A percentile compares a stretch with the other conserved stretches of the same genome.
Conservation (phyloP, 345 rosid genomes). For the Tarenaya hassleriana region DNA sequence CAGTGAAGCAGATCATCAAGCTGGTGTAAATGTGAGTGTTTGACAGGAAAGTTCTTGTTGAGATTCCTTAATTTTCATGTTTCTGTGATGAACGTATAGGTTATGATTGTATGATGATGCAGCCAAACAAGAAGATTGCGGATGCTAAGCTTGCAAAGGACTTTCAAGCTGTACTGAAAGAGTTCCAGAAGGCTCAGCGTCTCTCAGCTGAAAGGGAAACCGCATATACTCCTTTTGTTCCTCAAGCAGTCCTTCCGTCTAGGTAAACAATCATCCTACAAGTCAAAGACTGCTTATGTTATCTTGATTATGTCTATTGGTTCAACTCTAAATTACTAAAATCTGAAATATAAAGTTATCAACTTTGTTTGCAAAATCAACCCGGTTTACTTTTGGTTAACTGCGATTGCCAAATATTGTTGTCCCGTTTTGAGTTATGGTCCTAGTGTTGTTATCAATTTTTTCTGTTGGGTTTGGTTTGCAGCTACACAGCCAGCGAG, state of each 20-base stretch:
- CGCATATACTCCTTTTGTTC: constrained; percentile 31
- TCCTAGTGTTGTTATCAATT: no score
- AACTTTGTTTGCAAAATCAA: no score
- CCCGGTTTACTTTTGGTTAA: no score
- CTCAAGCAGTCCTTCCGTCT: constrained; percentile 33
- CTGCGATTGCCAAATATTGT: no score
- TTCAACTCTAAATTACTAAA: no score
- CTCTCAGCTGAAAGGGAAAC: constrained; percentile 48
- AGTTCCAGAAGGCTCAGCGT: constrained; percentile 48
- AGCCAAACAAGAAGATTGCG: constrained; percentile 85
- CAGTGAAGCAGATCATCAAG: constrained; percentile 77
- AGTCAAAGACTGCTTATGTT: no score
- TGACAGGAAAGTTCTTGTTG: constrained; percentile 1
- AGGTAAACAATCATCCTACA: no score
- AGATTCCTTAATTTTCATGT: constrained; percentile 1
- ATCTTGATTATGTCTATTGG: no score
- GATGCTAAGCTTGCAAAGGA: constrained; percentile 66
- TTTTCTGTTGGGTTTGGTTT: not conserved
- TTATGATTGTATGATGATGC: constrained; percentile 12
- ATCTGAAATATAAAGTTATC: no score
- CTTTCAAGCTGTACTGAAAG: constrained; percentile 36
- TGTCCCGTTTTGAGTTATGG: no score
- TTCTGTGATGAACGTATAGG: constrained; percentile 2
- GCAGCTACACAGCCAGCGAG: constrained; percentile 50
- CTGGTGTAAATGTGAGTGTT: constrained; percentile 56